Evolutionary conservation across 805 yeast species (phyloP), one percentile per base, ranked within the genome.

Genomic region (Metschnikowia peoriensis): DNA sequence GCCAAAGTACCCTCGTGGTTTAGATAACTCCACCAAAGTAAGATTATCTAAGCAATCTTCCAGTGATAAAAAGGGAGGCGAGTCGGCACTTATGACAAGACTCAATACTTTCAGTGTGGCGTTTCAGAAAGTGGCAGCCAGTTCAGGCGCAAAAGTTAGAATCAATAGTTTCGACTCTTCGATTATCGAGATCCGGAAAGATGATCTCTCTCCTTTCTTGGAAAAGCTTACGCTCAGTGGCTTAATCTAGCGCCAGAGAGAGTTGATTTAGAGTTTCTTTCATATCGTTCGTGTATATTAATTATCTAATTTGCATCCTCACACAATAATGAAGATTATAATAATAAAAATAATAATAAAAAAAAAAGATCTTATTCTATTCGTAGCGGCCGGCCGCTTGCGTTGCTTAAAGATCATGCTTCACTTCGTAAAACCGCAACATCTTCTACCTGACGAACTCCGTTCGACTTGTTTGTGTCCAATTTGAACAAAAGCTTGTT

Each of bases 91-190:
- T 3, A 72, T 73, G 38, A 71, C 78, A n/a, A 56, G 79, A 37
- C 71, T 86, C 47, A 93, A 94, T 65, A 85, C 89, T 7, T 94
- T 94, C 65, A 92, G 97, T 44, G 82, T 86, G 52, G 96, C 96
- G 37, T 94, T 94, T 68, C 97, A 90, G 67, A 87, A 86, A 58
- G 89, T 92, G 28, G 94, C 97, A 1, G 78, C 77, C 43, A 81
- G 82, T 17, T 88, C 96, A 6, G 93, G 91, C 41, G 97, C 97
- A 2, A 84, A 88, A 60, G 91, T 91, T 16, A 80, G 93, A 62
- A 88, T 94, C 56, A 98, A 94, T 67, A 90, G 96, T 63, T 94
- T 94, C 70, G 98, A 94, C 66, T 88, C 96, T 57, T 84, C 97
- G 3, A 89, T 94, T 22, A 90, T 94, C 42, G 97, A 94, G 70